These are phyloP conservation scores for Botryosphaeria dothidea DNA, from an alignment of 2,329 filamentous ascomycete genomes.

Conservation along the genomic window DNA sequence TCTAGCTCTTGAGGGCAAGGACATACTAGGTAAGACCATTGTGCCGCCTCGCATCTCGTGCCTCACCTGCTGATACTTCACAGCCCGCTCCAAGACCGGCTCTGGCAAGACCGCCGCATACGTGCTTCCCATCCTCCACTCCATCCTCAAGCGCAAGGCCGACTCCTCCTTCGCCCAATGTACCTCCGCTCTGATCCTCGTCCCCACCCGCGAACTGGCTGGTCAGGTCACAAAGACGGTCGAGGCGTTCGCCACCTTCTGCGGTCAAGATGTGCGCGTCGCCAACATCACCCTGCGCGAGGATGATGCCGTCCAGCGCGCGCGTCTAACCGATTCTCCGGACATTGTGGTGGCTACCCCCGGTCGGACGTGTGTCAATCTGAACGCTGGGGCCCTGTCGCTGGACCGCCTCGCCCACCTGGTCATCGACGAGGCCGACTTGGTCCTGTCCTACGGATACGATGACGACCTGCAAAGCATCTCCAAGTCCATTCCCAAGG, in stretches of 20 bases:
- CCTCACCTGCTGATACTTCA: slow-evolving; percentile 25
- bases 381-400: slow-evolving; percentile 71
- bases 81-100: slow-evolving; percentile 87
- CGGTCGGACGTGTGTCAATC: slow-evolving; percentile 75
- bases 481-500: slow-evolving; percentile 74
- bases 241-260: slow-evolving; percentile 76
- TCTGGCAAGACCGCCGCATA: slow-evolving; percentile 99
- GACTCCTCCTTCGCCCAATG: slow-evolving; percentile 56
- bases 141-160: slow-evolving; percentile 76
- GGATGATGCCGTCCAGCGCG: slow-evolving; percentile 82
- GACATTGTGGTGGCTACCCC: slow-evolving; percentile 93
- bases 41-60: no score
- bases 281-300: slow-evolving; percentile 91
- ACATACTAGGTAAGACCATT: slow-evolving; percentile 64
- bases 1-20: slow-evolving; percentile 79
- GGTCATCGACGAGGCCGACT: slow-evolving; percentile 90
- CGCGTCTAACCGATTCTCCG: slow-evolving; percentile 79
- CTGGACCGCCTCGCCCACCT: slow-evolving; percentile 72
- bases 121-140: slow-evolving; percentile 82
- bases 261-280: slow-evolving; percentile 76
- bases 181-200: slow-evolving; percentile 81
- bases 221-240: slow-evolving; percentile 84
- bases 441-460: slow-evolving; percentile 92
- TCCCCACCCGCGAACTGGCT: slow-evolving; percentile 91
- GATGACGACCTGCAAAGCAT: slow-evolving; percentile 84